Percentiles rank a stretch among this genome's conserved stretches.
Evolutionary conservation across 768 basidiomycete genomes (phyloP).

Genomic region (Tremella mesenterica): DNA sequence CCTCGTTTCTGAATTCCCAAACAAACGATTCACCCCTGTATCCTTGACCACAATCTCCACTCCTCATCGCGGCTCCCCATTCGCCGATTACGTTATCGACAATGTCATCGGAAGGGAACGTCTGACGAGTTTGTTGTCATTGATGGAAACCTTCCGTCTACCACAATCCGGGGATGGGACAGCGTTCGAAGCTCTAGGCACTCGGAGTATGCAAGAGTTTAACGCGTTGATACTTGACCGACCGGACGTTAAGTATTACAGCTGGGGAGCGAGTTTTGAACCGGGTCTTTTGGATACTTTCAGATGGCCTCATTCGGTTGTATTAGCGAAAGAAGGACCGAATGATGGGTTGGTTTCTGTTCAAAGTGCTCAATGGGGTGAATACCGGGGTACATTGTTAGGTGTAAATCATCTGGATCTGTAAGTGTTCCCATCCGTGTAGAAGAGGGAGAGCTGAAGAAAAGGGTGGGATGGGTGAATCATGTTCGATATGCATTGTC

Average conservation of each 20-base stretch:
- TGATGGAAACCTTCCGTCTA: constrained; percentile 65
- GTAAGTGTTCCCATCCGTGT: constrained; percentile 17
- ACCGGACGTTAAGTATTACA: constrained; percentile 73
- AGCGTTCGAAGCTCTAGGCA: constrained; percentile 80
- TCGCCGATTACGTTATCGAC: constrained; percentile 64
- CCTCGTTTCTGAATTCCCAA: constrained; percentile 71
- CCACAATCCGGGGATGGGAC: constrained; percentile 91
- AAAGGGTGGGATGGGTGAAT: constrained; percentile 77
- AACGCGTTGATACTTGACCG: constrained; percentile 78
- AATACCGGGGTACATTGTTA: constrained; percentile 83
- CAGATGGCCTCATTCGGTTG: constrained; percentile 65
- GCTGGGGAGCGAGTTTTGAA: constrained; percentile 86
- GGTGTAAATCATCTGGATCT: constrained; percentile 73
- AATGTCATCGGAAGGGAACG: constrained; percentile 45
- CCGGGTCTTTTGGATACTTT: constrained; percentile 88
- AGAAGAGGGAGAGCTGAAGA: not conserved
- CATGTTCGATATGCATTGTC: constrained; percentile 80
- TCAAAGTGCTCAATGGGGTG: constrained; percentile 84
- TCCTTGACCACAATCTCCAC: constrained; percentile 90
- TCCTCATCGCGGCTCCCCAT: constrained; percentile 86
- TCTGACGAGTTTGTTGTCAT: constrained; percentile 45
- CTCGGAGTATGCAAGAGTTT: constrained; percentile 76
- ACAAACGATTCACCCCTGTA: constrained; percentile 68
- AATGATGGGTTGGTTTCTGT: constrained; percentile 92
- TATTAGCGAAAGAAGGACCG: constrained; percentile 75